Evolutionary conservation across 768 basidiomycete genomes (phyloP).

Genomic region (Phylloporus sp.): DNA sequence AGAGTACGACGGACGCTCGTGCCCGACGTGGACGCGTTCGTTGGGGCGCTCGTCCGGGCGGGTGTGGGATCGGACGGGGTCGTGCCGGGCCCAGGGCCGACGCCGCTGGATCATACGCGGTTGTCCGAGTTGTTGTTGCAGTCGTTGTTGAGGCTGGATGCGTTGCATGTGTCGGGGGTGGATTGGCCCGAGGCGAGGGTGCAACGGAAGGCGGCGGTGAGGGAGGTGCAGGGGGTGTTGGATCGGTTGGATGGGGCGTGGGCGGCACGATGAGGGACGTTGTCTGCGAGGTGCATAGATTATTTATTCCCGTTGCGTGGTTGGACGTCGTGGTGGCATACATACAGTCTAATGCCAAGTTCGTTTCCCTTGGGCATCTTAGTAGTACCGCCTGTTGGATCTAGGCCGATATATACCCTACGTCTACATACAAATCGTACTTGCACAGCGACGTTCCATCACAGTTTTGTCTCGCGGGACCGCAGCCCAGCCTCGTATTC

Average conservation of each 20-base stretch:
- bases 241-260: constrained; percentile 76
- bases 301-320: not conserved
- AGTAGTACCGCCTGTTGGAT: too few relatives aligned
- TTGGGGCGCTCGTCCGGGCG: constrained; percentile 29
- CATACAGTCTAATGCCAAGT: too few relatives aligned
- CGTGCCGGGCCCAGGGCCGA: not conserved
- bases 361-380: too few relatives aligned
- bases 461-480: constrained; percentile 24
- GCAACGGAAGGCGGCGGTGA: constrained; percentile 83
- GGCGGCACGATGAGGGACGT: constrained; percentile 29
- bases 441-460: too few relatives aligned
- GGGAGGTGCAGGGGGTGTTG: constrained; percentile 75
- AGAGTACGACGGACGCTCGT: constrained; percentile 49
- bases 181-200: constrained; percentile 75
- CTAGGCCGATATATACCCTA: too few relatives aligned
- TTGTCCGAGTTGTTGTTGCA: constrained; percentile 83
- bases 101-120: constrained; percentile 43
- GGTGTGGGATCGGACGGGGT: not conserved
- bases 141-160: constrained; percentile 81
- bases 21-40: constrained; percentile 55
- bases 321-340: too few relatives aligned
- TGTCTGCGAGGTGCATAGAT: not conserved
- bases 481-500: constrained; percentile 39
- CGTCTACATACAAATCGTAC: too few relatives aligned
- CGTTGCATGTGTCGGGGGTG: constrained; percentile 57